phyloP scores from a whole-genome alignment of 2,329 filamentous ascomycete species.

The Tolypocladium ophioglossoides region DNA sequence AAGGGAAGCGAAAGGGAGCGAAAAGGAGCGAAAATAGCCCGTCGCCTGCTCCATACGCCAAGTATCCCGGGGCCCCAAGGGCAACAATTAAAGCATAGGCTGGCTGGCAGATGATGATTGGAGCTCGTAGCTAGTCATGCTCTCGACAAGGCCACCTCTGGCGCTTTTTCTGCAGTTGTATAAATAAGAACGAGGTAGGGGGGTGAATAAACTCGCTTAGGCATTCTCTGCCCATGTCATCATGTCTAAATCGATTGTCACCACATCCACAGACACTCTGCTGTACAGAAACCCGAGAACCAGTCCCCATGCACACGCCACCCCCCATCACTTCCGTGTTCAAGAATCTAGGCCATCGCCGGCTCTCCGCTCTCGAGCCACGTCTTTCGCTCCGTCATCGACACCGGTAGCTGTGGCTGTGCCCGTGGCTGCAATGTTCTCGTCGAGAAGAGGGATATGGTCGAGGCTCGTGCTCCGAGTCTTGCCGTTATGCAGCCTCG shows the following conservation, averaged over 20 bases:
- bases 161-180: neutral
- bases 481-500: conserved; percentile 9
- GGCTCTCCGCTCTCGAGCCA: conserved; percentile 35
- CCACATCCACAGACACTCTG: neutral
- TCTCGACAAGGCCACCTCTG: neutral
- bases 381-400: conserved; percentile 33
- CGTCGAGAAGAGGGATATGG: conserved; percentile 46
- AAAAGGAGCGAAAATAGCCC: neutral
- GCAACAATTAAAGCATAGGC: neutral
- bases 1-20: neutral
- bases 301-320: neutral
- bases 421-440: conserved; percentile 18
- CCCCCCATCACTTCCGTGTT: neutral
- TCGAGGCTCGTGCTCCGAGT: conserved; percentile 30
- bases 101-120: neutral
- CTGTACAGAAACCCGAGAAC: neutral
- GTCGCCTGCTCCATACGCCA: neutral
- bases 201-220: too few species aligned
- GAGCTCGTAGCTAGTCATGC: neutral
- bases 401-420: conserved; percentile 27
- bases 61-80: neutral
- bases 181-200: neutral
- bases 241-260: neutral
- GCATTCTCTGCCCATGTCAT: neutral
- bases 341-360: conserved; percentile 8